A percentile compares a stretch with the other conserved stretches of the same genome.
Conservation (phyloP, 2,329 filamentous ascomycete species). For the Fusarium robinianum region DNA sequence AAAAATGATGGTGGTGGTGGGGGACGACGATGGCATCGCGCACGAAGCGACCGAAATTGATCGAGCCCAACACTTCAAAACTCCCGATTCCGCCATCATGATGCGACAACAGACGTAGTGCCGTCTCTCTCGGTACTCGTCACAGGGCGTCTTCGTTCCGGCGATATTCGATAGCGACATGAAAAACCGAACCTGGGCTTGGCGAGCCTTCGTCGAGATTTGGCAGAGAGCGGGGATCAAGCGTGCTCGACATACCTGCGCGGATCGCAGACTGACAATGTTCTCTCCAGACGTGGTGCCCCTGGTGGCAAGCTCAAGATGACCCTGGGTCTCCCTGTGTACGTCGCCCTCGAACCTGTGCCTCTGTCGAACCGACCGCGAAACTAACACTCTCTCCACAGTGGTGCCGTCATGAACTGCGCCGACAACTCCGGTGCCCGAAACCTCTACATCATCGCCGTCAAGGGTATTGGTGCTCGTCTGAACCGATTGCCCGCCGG, state of each 20-base stretch:
- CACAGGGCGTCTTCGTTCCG: no score
- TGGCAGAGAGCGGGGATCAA: constrained; percentile 29
- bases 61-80: constrained; percentile 1
- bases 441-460: constrained; percentile 99
- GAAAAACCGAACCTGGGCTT: no score
- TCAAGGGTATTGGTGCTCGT: constrained; percentile 97
- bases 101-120: no score
- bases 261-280: constrained; percentile 41
- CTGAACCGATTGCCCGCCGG: constrained; percentile 97
- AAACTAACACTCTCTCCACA: constrained; percentile 46
- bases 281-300: constrained; percentile 71
- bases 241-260: constrained; percentile 4
- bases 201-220: no score
- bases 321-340: constrained; percentile 99
- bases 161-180: neutral
- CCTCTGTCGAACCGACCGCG: constrained; percentile 8
- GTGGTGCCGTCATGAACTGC: constrained; percentile 99
- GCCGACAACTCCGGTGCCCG: constrained; percentile 98
- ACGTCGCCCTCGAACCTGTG: constrained; percentile 51
- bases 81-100: no score
- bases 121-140: no score
- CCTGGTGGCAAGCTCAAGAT: constrained; percentile 99
- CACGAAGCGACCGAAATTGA: constrained; percentile 15
- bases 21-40: constrained; percentile 16
- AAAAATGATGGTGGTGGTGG: constrained; percentile 12